Evolutionary conservation across 1,284 basidiomycete genomes (phyloP).

Genomic region (Ustilago hordei): DNA sequence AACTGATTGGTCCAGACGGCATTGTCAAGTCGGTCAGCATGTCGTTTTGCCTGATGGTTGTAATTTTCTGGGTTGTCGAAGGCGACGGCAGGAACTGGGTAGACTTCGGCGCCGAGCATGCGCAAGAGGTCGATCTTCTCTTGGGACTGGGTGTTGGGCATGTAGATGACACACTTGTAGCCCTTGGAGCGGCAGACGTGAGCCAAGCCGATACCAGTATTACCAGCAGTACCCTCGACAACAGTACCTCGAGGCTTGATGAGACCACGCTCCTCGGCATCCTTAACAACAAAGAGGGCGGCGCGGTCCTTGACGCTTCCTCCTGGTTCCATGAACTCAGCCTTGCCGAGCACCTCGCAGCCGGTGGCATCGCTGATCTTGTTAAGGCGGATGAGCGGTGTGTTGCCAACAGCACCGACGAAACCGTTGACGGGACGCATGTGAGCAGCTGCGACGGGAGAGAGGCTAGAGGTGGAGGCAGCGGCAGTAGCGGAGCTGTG

Average conservation of each 20-base stretch:
- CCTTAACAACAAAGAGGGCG: conserved; percentile 86
- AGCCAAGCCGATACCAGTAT: conserved; percentile 95
- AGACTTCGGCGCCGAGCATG: conserved; percentile 96
- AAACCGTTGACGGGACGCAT: conserved; percentile 76
- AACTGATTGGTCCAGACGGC: conserved; percentile 99
- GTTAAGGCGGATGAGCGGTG: conserved; percentile 78
- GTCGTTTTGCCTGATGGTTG: conserved; percentile 95
- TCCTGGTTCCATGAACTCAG: conserved; percentile 98
- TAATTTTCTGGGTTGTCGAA: conserved; percentile 97
- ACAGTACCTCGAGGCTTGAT: conserved; percentile 92
- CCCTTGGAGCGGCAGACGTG: conserved; percentile 90
- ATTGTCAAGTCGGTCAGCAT: conserved; percentile 84
- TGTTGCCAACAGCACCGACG: conserved; percentile 90
- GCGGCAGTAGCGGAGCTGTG: conserved; percentile 28
- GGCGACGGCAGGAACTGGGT: conserved; percentile 94
- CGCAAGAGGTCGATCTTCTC: conserved; percentile 97
- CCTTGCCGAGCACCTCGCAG: conserved; percentile 91
- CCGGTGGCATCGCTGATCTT: conserved; percentile 87
- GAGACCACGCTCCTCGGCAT: conserved; percentile 84
- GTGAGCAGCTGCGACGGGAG: conserved; percentile 57
- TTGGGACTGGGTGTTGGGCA: conserved; percentile 93
- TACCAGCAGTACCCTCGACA: conserved; percentile 98
- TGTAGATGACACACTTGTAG: conserved; percentile 99
- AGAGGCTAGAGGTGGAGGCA: conserved; percentile 29
- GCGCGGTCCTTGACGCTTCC: conserved; percentile 98